Base-by-base conservation (phyloP, 768 basidiomycete species). In the Tulasnella sp. region DNA sequence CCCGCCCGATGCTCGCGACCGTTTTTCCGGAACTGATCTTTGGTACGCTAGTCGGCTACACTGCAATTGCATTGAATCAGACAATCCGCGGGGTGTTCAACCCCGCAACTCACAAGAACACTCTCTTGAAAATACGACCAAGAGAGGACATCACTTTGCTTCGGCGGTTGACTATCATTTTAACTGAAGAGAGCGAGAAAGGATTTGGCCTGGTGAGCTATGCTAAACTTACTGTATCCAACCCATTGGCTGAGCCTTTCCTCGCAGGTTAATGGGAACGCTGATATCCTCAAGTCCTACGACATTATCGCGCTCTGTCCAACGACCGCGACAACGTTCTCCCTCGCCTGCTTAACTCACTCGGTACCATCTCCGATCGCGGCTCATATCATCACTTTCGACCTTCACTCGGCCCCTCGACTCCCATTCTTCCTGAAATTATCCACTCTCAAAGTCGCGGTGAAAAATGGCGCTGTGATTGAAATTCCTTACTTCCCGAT, bases 111-210 rank as follows among this genome's bases (percentile, higher is more conserved):
- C 90, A 91, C 76, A 80, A 86, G 52, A 92, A 94, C 78, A 81
- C 82, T 12, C 82, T 92, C 26, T 79, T 94, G 11, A 79, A 92
- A n/a, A 78, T 81, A n/a, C 86, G 85, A 72, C 80, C 92, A 32
- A 83, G 90, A 52, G 78, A 82, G 0, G 88, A 89, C 0, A 80
- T 91, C 39, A 79, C 91, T 2, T 87, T 86, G 73, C 81, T 95
- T 67, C 92, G 90, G 78, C 82, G 92, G 65, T 78, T 95, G 71
- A 92, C 88, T n/a, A 88, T 95, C 66, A 82, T 90, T 12, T 83
- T 94, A 9, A 89, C 93, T 74, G 87, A 92, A 76, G 90, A 89
- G 44, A 93, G 92, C 76, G 91, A 94, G 78, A 93, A 92, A 78
- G 90, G 92, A 0, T 90, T 91, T 76, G 91, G 92, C 36, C 78